A percentile compares a stretch with the other conserved stretches of the same genome.
Evolutionary conservation across 352 stramenopile species (phyloP).

Genomic region (Phytophthora pini): DNA sequence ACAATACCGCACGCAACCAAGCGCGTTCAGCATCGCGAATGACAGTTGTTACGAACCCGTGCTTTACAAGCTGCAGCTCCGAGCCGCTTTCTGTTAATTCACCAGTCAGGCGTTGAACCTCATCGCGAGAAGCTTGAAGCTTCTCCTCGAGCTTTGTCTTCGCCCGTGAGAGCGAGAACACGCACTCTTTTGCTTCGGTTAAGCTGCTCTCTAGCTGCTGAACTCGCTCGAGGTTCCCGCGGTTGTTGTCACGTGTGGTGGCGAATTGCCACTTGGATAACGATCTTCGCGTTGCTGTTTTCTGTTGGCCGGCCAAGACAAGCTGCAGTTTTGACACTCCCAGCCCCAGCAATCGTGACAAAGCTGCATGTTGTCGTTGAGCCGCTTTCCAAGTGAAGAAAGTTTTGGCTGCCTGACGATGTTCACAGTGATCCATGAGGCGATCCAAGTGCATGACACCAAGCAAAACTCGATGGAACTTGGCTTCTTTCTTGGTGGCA

Average conservation of each 20-base stretch:
- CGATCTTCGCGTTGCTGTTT: conserved; percentile 13
- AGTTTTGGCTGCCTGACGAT: conserved; percentile 29
- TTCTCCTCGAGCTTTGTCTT: conserved; percentile 74
- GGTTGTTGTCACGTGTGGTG: conserved; percentile 33
- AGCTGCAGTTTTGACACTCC: conserved; percentile 38
- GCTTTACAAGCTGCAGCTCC: conserved; percentile 76
- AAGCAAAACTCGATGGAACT: conserved; percentile 15
- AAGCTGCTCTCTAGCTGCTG: conserved; percentile 44
- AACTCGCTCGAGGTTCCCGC: conserved; percentile 27
- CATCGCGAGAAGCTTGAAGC: conserved; percentile 39
- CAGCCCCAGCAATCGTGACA: conserved; percentile 15
- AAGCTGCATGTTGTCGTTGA: conserved; percentile 8
- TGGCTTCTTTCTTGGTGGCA: conserved; percentile 8
- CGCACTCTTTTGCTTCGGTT: conserved; percentile 71
- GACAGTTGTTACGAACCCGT: conserved; percentile 61
- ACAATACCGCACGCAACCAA: conserved; percentile 53
- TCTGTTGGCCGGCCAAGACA: conserved; percentile 21
- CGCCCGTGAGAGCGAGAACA: conserved; percentile 69
- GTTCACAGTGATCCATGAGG: conserved; percentile 32
- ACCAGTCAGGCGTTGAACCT: conserved; percentile 40
- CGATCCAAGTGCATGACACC: conserved; percentile 30
- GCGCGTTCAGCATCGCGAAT: conserved; percentile 54
- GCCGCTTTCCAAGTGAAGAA: conserved; percentile 25
- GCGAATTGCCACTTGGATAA: conserved; percentile 43
- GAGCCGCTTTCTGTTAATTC: conserved; percentile 55